Evolutionary conservation across 2,329 filamentous ascomycete genomes (phyloP), one percentile per base, ranked within the genome.

Genomic region (Malbranchea zuffiana): DNA sequence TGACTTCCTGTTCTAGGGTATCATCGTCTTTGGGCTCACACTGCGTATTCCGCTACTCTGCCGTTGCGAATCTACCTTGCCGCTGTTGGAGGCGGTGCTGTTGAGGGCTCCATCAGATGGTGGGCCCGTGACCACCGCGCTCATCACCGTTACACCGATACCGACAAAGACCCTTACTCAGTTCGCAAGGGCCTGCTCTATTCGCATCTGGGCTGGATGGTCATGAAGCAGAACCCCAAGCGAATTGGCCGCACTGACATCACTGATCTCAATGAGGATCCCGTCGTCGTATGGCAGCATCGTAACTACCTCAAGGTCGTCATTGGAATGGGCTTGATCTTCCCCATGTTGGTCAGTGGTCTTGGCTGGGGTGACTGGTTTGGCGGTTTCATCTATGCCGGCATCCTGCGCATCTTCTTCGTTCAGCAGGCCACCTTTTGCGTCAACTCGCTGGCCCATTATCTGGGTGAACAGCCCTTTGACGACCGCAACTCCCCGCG

Each of bases 361-460:
- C 66, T 90, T 21, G 71, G 76, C 55, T 92, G 82, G 82, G 74
- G 75, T 59, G 84, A 92, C 62, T 88, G 75, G 75, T 57, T 71
- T 41, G 85, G 85, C 50, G 85, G 85, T 32, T 83, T 86, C 60
- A 71, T 92, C 59, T 92, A 92, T 54, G 83, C 71, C 43, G 84
- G 83, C 53, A 85, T 92, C 50, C 75, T 92, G 47, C 78, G 84
- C 50, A 80, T 88, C 64, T 87, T 85, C 72, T 81, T 88, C 63
- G 81, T 92, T 47, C 84, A 90, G 69, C 84, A 92, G 66, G 83
- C 84, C 42, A 90, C 85, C 47, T 92, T 92, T 73, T 92, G 84
- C 53, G 82, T 92, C 70, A 92, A 92, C 72, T 87, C 82, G 12
- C 67, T 92, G 44, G 84, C 84, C 47, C 84, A 92, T 67, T 92